A percentile compares a stretch with the other conserved stretches of the same genome.
Evolutionary conservation across 1,284 basidiomycete genomes (phyloP).

Genomic region (Phellopilus nigrolimitatus): DNA sequence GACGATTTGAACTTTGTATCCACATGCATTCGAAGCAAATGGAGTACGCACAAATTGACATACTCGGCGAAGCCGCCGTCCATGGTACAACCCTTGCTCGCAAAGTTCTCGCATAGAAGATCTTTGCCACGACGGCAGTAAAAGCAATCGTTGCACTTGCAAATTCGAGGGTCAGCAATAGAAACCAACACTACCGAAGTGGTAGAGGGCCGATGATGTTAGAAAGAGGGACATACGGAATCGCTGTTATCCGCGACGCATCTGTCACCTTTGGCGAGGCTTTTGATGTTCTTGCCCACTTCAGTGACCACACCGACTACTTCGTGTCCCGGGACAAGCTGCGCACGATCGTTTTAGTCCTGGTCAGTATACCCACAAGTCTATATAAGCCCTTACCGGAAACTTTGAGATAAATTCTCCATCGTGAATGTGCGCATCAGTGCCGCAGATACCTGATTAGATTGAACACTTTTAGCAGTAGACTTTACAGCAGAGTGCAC

Average conservation of each 20-base stretch:
- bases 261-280: slow-evolving; percentile 51
- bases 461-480: background rate
- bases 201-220: background rate
- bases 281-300: slow-evolving; percentile 50
- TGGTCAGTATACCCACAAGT: background rate
- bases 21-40: background rate
- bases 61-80: slow-evolving; percentile 59
- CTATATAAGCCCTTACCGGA: slow-evolving; percentile 32
- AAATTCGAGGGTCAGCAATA: no score
- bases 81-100: slow-evolving; percentile 46
- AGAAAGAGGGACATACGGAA: slow-evolving; percentile 29
- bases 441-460: slow-evolving; percentile 45
- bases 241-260: slow-evolving; percentile 53
- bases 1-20: background rate
- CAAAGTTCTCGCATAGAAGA: slow-evolving; percentile 55
- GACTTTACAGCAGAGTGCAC: background rate
- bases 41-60: slow-evolving; percentile 41
- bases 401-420: slow-evolving; percentile 58
- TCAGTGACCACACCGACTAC: slow-evolving; percentile 49
- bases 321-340: slow-evolving; percentile 47
- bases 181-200: slow-evolving; percentile 3
- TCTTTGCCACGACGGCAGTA: slow-evolving; percentile 52
- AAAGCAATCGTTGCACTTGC: slow-evolving; percentile 55
- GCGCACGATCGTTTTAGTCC: slow-evolving; percentile 1
- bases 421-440: slow-evolving; percentile 55